Base-by-base conservation (phyloP, 306 rosid species). In the Pterocarpus macrocarpus region DNA sequence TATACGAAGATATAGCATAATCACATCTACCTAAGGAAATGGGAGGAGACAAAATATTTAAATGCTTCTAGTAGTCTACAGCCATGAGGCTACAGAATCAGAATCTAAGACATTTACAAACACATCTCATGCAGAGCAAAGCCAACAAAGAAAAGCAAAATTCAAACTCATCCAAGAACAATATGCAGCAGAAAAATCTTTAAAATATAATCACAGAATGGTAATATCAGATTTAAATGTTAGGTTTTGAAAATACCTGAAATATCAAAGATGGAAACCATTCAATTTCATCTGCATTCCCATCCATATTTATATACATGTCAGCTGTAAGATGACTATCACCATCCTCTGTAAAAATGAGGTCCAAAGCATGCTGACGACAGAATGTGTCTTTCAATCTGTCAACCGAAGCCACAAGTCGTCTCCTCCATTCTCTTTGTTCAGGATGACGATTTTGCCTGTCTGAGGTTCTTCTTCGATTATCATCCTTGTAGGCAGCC, bases 391-490 rank as follows among this genome's bases (percentile, higher is more conserved):
- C 94, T 84, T 96, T 96, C 86, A 96, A 88, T 77, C 94, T 89
- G 82, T 96, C 99, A 63, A 92, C 94, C 4, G 98, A 90, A 86
- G 91, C 77, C 57, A 59, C 97, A 56, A 96, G 97, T 73, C 98
- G 89, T 82, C 90, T 93, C 89, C 85, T 93, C 99, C 99, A 96
- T 83, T 93, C 99, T 86, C 99, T 90, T 85, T 93, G 99, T 87
- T 93, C 99, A 78, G 98, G 98, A 84, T 96, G 97, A 62, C 98
- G 99, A 73, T 93, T 93, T 84, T 93, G 98, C 88, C 94, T 92
- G 64, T 96, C 98, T 30, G 90, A 85, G 75, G 85, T 74, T 85
- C 91, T 85, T 84, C 93, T 91, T 56, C 94, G 94, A 63, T 77
- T 85, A 78, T 94, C 98, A 69, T 90, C 98, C 81, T 77, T 90